Base-by-base conservation (phyloP, 2,329 filamentous ascomycete genomes). In the Pseudopithomyces maydicus region DNA sequence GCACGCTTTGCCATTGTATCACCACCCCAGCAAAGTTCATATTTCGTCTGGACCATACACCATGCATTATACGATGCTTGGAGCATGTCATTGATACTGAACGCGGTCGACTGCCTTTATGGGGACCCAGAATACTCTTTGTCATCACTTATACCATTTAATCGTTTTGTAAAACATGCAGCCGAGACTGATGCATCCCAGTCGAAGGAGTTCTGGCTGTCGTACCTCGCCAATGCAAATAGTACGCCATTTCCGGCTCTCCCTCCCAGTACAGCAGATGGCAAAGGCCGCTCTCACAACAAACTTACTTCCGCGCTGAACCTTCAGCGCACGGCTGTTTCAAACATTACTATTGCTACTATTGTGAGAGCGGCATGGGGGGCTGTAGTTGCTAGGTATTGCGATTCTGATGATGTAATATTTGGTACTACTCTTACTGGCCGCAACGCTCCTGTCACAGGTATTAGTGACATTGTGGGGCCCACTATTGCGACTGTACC, bases 401-500 rank as follows among this genome's bases (percentile, higher is more conserved):
- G 61, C 0, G 59, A 55, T 12, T 52, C 56, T 2, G 54, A 65
- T 22, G 68, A 72, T 47, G 58, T 70, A 4, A 55, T 70, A 1
- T 69, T 73, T 38, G 70, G 67, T 12, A 55, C 57, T 14, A 68
- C 64, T 1, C 19, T 65, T 5, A 59, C 61, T 22, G 71, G 71
- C 36, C 63, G 71, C 20, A 52, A 71, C 17, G 61, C 61, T 11
- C 48, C 66, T 5, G 41, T 73, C 4, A 35, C 54, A 2, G 57
- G 56, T 6, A 55, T 64, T 4, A 53, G 53, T 19, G 39, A 56
- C 3, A 61, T 68, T 4, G 49, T 62, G n/a, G 71, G 68, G n/a
- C 70, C 70, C 22, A 55, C 63, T 10, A 64, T 73, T 42, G 62
- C 71, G 6, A 74, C 71, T 2, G 60, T 73, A 3, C 71, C 72